These are phyloP conservation scores for Vitis hybrid DNA, from an alignment of 177 flowering plant species.

Conservation along the genomic window DNA sequence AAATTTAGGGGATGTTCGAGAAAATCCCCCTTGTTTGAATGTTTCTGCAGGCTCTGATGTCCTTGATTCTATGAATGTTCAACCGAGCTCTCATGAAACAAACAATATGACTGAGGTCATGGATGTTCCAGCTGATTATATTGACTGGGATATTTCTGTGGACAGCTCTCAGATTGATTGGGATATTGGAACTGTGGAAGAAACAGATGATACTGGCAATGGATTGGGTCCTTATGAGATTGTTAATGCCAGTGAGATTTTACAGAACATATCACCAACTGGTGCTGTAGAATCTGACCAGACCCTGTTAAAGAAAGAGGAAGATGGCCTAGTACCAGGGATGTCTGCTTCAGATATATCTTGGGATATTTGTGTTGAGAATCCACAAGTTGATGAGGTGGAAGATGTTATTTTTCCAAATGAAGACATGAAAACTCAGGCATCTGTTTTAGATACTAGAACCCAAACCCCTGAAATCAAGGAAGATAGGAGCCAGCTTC, in stretches of 20 bases:
- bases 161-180: constrained; percentile 87
- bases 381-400: constrained; percentile 54
- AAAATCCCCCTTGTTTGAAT: constrained; percentile 72
- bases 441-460: constrained; percentile 27
- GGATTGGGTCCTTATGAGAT: constrained; percentile 89
- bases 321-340: constrained; percentile 26
- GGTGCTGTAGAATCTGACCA: constrained; percentile 34
- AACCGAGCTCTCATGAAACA: constrained; percentile 28
- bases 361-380: constrained; percentile 88
- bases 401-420: constrained; percentile 39
- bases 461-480: constrained; percentile 23
- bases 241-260: constrained; percentile 61
- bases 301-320: constrained; percentile 22
- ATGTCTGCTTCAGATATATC: constrained; percentile 58
- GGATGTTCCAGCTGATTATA: constrained; percentile 39
- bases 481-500: constrained; percentile 70
- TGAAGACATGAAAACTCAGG: constrained; percentile 20
- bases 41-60: constrained; percentile 57
- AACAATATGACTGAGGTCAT: constrained; percentile 22
- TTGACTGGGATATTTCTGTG: constrained; percentile 90
- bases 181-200: constrained; percentile 80
- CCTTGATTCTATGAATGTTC: constrained; percentile 36
- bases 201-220: constrained; percentile 65
- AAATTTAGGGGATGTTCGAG: constrained; percentile 58
- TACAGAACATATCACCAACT: constrained; percentile 34